Conservation (phyloP, 2,329 filamentous ascomycete genomes). For the Cladosporium cucumerinum region DNA sequence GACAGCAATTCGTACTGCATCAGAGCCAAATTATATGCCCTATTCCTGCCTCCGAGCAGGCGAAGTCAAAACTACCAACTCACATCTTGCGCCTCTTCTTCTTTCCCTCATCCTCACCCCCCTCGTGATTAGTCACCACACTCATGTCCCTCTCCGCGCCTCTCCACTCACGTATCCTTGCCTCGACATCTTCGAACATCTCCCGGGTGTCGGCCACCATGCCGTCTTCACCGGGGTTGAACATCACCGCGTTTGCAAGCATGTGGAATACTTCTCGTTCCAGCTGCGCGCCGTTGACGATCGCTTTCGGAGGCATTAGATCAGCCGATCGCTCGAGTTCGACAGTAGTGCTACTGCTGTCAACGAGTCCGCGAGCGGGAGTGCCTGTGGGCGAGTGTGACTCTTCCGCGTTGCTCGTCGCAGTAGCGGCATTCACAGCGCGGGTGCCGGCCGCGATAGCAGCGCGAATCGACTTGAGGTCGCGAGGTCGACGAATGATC, state of each 20-base stretch:
- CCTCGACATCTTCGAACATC: constrained; percentile 87
- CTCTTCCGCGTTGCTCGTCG: constrained; percentile 15
- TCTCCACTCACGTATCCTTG: constrained; percentile 70
- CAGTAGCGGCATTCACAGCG: constrained; percentile 52
- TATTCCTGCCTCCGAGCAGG: neutral
- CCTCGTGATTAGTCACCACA: constrained; percentile 15
- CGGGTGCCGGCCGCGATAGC: constrained; percentile 51
- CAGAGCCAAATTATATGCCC: neutral
- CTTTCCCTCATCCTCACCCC: constrained; percentile 27
- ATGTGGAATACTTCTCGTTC: constrained; percentile 93
- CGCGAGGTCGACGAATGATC: constrained; percentile 51
- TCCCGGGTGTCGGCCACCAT: constrained; percentile 82
- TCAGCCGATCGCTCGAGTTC: constrained; percentile 71
- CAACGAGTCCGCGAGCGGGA: neutral
- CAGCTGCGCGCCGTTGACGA: constrained; percentile 88
- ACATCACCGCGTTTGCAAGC: constrained; percentile 99
- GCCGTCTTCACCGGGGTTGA: constrained; percentile 87
- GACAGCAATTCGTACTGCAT: neutral
- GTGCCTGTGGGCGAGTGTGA: constrained; percentile 10
- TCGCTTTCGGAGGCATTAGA: constrained; percentile 77
- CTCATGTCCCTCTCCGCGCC: constrained; percentile 56
- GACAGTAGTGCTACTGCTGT: constrained; percentile 37
- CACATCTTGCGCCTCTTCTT: constrained; percentile 22
- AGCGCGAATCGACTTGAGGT: constrained; percentile 50
- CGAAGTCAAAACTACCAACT: neutral